Evolutionary conservation across 805 yeast genomes (phyloP).

Genomic region (Brettanomyces bruxellensis): DNA sequence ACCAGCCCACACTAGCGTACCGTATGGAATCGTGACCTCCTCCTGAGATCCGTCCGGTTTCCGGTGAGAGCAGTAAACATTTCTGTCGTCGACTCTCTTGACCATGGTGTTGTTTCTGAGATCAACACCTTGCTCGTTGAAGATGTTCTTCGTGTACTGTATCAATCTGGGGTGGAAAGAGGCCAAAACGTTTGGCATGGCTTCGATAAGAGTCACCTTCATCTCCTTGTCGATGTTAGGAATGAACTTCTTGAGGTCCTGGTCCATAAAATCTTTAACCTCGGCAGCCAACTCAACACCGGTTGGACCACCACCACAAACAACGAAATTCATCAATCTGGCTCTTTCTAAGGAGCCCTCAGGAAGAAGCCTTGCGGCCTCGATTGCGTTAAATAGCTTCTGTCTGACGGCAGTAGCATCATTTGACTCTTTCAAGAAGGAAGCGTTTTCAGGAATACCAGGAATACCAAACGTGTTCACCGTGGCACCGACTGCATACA

Average conservation of each 20-base stretch:
- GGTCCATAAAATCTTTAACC: constrained; percentile 86
- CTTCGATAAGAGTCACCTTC: constrained; percentile 81
- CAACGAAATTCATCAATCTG: constrained; percentile 78
- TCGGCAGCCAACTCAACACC: constrained; percentile 98
- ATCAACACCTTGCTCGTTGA: constrained; percentile 57
- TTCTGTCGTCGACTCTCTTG: constrained; percentile 66
- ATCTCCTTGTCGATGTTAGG: constrained; percentile 79
- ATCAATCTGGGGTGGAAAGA: constrained; percentile 63
- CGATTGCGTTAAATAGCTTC: constrained; percentile 78
- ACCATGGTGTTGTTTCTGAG: constrained; percentile 83
- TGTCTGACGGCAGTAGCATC: constrained; percentile 81
- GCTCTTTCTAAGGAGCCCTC: constrained; percentile 65
- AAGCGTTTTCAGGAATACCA: constrained; percentile 83
- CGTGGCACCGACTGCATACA: constrained; percentile 91
- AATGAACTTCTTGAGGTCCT: constrained; percentile 82
- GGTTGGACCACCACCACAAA: constrained; percentile 98
- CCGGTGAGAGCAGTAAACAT: constrained; percentile 63
- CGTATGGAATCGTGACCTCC: constrained; percentile 64
- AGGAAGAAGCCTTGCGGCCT: constrained; percentile 78
- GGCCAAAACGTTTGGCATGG: constrained; percentile 78
- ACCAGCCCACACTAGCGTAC: constrained; percentile 94
- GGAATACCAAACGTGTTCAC: constrained; percentile 93
- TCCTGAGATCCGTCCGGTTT: constrained; percentile 58
- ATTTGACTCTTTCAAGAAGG: constrained; percentile 81
- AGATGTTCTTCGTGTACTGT: constrained; percentile 72